phyloP scores from a whole-genome alignment of 179 eudicot species.

The Actinidia arguta region DNA sequence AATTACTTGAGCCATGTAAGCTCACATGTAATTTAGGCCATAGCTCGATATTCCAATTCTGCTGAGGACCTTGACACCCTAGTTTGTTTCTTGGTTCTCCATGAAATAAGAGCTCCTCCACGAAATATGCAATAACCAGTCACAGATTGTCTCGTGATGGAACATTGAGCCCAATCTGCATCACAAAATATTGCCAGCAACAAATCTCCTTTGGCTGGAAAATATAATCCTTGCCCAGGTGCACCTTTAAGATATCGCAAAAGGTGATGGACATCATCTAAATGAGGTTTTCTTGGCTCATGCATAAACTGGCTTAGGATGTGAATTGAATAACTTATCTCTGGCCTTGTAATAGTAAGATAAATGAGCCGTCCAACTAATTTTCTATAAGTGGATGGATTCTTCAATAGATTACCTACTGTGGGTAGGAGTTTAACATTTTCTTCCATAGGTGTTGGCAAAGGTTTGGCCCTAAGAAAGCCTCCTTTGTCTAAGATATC shows the following conservation, averaged over 20 bases:
- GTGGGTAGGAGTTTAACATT: slow-evolving; percentile 1
- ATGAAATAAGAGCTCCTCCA: slow-evolving; percentile 11
- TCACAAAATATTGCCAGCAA: not conserved
- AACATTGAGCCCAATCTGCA: not conserved
- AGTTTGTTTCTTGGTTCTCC: slow-evolving; percentile 14
- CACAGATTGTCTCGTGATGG: not conserved
- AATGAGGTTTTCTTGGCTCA: slow-evolving; percentile 1
- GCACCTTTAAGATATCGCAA: not conserved
- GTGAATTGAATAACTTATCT: slow-evolving; percentile 1
- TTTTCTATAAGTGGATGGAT: not conserved
- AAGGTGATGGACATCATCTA: not conserved
- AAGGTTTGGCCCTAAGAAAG: not conserved
- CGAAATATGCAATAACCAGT: not conserved
- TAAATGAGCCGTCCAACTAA: slow-evolving; percentile 4
- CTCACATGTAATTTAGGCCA: not conserved
- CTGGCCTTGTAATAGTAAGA: slow-evolving; percentile 5
- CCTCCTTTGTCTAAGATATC: slow-evolving; percentile 3
- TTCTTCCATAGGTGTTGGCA: not conserved
- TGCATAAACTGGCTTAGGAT: slow-evolving; percentile 11
- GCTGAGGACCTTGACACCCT: not conserved
- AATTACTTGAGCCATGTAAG: slow-evolving; percentile 10
- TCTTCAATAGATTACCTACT: not conserved
- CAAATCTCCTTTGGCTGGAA: not conserved
- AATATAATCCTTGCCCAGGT: slow-evolving; percentile 6
- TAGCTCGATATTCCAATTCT: not conserved